Evolutionary conservation across 768 basidiomycete species (phyloP), one percentile per base, ranked within the genome.

Genomic region (Dacryopinax primogenitus): DNA sequence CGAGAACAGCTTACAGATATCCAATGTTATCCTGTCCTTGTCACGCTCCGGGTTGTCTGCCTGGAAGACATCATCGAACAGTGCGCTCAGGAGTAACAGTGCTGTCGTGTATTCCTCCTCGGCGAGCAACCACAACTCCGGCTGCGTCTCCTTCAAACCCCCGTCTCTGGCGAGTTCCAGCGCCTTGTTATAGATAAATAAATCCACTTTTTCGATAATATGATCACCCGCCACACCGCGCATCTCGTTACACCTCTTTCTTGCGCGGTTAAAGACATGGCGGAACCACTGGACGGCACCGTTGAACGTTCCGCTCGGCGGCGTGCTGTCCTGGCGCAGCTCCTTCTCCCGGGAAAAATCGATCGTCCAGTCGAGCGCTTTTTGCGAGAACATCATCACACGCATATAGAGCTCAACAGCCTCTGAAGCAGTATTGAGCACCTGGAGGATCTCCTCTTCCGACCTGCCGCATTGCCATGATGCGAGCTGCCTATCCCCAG

Each of bases 101-200:
- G 92, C 91, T 70, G 92, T 92, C 71, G 97, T 94, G 75, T 98
- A 99, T 36, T 95, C 79, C 73, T 87, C 88, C 78, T 96, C 92
- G 73, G 92, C 51, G 3, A 58, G 51, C 4, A 15, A 26, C 51
- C 51, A 58, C 4, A 58, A 3, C 23, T 58, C 26, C 4, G 51
- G 26, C 26, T 58, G 51, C 3, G 51, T 4, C 51, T 58, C 51
- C 51, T 58, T 58, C 13, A 58, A 30, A 23, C 51, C 51, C 4
- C 51, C 51, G 18, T 58, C 51, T 9, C 51, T 3, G 66, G 96
- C 95, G 45, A 94, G 79, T 44, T 86, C 78, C 34, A 96, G 79
- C 0, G 94, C 95, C 64, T 90, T 87, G 73, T 97, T 93, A 73
- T 96, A 97, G 3, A 98, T 83, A 26, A 97, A 78, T 74, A 92